phyloP scores from a whole-genome alignment of 140 eudicot genomes.

The Senecio squalidus region DNA sequence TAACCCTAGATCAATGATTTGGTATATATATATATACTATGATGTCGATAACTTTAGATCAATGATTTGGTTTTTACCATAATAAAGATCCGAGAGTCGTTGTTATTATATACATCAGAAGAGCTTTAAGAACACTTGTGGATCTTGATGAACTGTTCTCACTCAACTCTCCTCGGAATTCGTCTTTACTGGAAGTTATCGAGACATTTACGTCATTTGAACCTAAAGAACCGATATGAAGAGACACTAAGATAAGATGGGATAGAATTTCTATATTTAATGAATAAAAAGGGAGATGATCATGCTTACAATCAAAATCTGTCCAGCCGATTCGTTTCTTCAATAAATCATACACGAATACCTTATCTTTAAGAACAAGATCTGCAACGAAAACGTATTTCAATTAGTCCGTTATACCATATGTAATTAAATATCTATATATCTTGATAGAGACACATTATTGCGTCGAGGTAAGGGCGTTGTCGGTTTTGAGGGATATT shows the following conservation, averaged over 20 bases:
- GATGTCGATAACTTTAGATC: not conserved
- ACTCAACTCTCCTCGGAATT: conserved; percentile 62
- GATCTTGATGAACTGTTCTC: conserved; percentile 44
- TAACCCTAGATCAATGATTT: not conserved
- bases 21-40: too few relatives aligned
- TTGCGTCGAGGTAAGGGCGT: not conserved
- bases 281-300: not conserved
- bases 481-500: conserved; percentile 5
- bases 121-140: conserved; percentile 13
- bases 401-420: not conserved
- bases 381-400: conserved; percentile 33
- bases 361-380: conserved; percentile 84
- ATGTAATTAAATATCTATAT: not conserved
- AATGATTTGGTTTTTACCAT: conserved; percentile 13
- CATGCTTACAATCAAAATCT: conserved; percentile 80
- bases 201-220: conserved; percentile 82
- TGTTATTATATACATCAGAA: conserved; percentile 18
- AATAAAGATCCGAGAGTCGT: conserved; percentile 20
- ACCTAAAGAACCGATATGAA: conserved; percentile 38
- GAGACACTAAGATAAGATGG: not conserved
- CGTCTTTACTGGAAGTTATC: conserved; percentile 62
- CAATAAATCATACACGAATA: conserved; percentile 69
- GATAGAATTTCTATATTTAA: not conserved
- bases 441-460: not conserved
- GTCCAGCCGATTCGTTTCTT: conserved; percentile 89